A percentile compares a stretch with the other conserved stretches of the same genome.
Evolutionary conservation across 169 alveolate genomes (phyloP).

Genomic region (Cryptosporidium bovis): DNA sequence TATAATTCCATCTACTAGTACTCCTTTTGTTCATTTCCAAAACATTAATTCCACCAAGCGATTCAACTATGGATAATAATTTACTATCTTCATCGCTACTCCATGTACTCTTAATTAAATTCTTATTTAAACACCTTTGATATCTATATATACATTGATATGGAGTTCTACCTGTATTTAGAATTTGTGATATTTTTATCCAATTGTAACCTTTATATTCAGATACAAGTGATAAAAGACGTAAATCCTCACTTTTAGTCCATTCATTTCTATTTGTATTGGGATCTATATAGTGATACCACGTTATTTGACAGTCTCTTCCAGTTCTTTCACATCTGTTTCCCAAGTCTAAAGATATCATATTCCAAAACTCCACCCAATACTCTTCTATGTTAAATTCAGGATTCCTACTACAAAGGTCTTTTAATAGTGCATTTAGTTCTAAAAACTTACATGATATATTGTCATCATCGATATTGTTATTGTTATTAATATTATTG

Average conservation of each 20-base stretch:
- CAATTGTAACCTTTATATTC: conserved; percentile 58
- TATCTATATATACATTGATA: conserved; percentile 64
- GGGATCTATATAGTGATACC: conserved; percentile 72
- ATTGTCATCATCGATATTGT: conserved; percentile 13
- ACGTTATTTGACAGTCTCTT: conserved; percentile 65
- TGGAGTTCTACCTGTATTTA: conserved; percentile 69
- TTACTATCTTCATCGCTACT: conserved; percentile 77
- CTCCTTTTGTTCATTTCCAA: conserved; percentile 71
- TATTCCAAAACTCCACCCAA: conserved; percentile 72
- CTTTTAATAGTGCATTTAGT: conserved; percentile 7
- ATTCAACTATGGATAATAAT: conserved; percentile 74
- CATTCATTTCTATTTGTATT: conserved; percentile 49
- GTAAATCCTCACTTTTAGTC: conserved; percentile 53
- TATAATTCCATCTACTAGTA: conserved; percentile 82
- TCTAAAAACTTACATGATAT: conserved; percentile 27
- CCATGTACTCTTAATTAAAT: conserved; percentile 73
- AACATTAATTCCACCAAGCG: conserved; percentile 67
- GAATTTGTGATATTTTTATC: conserved; percentile 30
- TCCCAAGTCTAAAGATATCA: conserved; percentile 59
- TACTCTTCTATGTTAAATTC: conserved; percentile 27
- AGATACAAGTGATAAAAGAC: conserved; percentile 42
- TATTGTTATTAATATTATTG: not conserved
- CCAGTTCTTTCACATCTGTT: conserved; percentile 73
- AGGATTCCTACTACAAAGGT: not conserved
- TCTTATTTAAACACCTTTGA: conserved; percentile 72